Conservation (phyloP, 352 stramenopile genomes). For the Globisporangium canariense region DNA sequence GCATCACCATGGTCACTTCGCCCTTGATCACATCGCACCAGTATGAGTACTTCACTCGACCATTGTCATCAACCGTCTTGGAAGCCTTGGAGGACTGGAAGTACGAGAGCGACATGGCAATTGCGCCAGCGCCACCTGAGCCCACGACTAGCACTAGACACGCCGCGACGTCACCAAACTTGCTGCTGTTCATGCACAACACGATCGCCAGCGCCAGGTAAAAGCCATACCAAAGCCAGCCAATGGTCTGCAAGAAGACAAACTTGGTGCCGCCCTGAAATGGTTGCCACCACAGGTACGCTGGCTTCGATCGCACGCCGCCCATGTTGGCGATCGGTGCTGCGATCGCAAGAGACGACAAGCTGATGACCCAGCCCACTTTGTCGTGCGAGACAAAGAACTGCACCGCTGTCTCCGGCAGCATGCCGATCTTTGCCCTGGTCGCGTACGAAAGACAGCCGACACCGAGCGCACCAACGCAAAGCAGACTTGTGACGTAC, state of each 20-base stretch:
- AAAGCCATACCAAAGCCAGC: slow-evolving; percentile 57
- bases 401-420: slow-evolving; percentile 6
- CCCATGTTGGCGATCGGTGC: slow-evolving; percentile 39
- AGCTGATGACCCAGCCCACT: slow-evolving; percentile 36
- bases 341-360: slow-evolving; percentile 32
- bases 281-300: slow-evolving; percentile 46
- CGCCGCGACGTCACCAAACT: slow-evolving; percentile 23
- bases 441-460: slow-evolving; percentile 23
- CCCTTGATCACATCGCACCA: slow-evolving; percentile 16
- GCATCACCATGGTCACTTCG: slow-evolving; percentile 36
- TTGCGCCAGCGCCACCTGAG: slow-evolving; percentile 22
- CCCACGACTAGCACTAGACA: slow-evolving; percentile 37
- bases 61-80: not conserved
- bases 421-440: slow-evolving; percentile 2
- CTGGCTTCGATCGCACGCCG: slow-evolving; percentile 24
- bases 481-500: slow-evolving; percentile 34
- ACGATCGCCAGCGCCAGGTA: slow-evolving; percentile 40
- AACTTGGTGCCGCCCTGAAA: slow-evolving; percentile 57
- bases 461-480: slow-evolving; percentile 22
- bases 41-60: not conserved
- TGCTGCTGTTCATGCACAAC: slow-evolving; percentile 34
- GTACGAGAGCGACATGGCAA: slow-evolving; percentile 34
- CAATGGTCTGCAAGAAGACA: slow-evolving; percentile 54
- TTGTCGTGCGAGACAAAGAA: slow-evolving; percentile 28
- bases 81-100: slow-evolving; percentile 19